Evolutionary conservation across 345 rosid species (phyloP), one percentile per base, ranked within the genome.

Genomic region (Triadica sebifera): DNA sequence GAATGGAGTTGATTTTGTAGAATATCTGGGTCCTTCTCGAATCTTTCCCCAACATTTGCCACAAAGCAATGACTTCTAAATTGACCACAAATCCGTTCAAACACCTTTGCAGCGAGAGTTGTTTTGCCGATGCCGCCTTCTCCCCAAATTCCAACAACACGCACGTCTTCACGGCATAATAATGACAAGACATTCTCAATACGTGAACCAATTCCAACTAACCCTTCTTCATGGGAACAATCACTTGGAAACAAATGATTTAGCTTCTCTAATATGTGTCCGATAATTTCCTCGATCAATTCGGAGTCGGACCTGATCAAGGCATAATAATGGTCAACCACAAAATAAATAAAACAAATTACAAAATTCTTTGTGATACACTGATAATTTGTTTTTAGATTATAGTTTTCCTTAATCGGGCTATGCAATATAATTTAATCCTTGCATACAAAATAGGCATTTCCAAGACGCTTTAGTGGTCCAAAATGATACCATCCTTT

Each of bases 61-160:
- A 41, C 46, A 9, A 39, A 39, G 15, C 49, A 64, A 0, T 9
- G 25, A 10, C 22, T 8, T 39, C 17, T 41, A 50, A 67, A 67
- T 37, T 49, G 38, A 19, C 13, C 1, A 13, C 22, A 13, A 29
- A 67, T 47, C 3, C 22, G 38, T 8, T 7, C 13, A 37, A 50
- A 67, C 6, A 51, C 19, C 9, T 29, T 17, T 7, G 10, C 8
- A 3, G 43, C 45, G 0, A 50, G 3, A 6, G 71, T 37, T 67
- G 71, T 67, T 50, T 67, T 67, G 19, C 71, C 58, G 29, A 67
- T 67, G 5, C 71, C 59, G 0, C 71, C 71, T 24, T 8, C 22
- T 0, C 71, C 71, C 22, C 59, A 67, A 7, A 67, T 67, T 29
- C 71, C 71, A 6, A 67, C 71, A 1, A 37, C 17, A 25, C 11